Evolutionary conservation across 805 yeast genomes (phyloP).

Genomic region (Suhomyces sp.): DNA sequence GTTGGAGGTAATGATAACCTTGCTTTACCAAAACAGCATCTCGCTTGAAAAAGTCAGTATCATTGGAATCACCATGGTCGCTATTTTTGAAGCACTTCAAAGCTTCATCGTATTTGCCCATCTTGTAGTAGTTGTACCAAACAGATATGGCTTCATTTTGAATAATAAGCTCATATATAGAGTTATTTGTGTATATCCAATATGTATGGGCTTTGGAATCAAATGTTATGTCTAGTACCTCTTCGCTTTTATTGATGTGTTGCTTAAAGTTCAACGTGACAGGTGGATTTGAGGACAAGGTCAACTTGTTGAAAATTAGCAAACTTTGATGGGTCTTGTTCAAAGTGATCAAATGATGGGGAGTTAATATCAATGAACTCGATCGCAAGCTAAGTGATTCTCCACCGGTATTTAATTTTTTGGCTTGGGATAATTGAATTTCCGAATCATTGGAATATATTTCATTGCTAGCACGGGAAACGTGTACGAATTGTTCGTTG

Average conservation of each 20-base stretch:
- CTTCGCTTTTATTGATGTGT: constrained; percentile 1
- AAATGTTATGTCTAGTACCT: constrained; percentile 26
- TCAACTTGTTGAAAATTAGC: constrained; percentile 28
- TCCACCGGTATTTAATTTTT: constrained; percentile 6
- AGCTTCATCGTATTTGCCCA: constrained; percentile 42
- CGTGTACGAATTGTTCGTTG: constrained; percentile 9
- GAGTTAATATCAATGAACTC: constrained; percentile 22
- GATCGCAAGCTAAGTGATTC: constrained; percentile 5
- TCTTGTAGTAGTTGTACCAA: constrained; percentile 51
- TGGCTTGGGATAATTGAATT: constrained; percentile 17
- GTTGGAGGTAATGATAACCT: constrained; percentile 45
- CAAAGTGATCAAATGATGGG: constrained; percentile 29
- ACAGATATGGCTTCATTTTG: constrained; percentile 68
- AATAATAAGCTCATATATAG: constrained; percentile 69
- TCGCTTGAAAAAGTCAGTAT: constrained; percentile 15
- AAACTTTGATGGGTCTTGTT: constrained; percentile 15
- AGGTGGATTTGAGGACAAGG: constrained; percentile 10
- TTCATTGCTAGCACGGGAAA: constrained; percentile 13
- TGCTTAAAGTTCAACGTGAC: constrained; percentile 7
- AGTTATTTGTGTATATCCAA: constrained; percentile 67
- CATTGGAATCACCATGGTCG: neutral
- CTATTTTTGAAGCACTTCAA: constrained; percentile 8
- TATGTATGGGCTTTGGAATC: constrained; percentile 47
- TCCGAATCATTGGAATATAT: constrained; percentile 32
- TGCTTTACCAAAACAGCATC: constrained; percentile 52